Base-by-base conservation (phyloP, 1,284 basidiomycete genomes). In the Ustilago hordei region DNA sequence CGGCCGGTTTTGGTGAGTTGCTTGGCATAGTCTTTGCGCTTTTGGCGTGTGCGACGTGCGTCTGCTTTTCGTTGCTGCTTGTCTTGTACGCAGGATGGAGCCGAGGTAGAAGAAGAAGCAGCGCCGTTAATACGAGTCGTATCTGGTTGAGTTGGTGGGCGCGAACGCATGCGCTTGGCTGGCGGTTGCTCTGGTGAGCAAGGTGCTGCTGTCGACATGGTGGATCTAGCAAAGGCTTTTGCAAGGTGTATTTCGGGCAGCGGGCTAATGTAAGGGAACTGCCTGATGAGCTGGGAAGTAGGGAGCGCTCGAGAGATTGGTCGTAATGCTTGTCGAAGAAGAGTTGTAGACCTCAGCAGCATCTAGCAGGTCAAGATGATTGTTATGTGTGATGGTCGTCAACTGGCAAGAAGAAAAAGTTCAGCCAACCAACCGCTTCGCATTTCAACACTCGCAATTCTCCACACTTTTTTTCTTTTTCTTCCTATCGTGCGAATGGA, bases 1-100 rank as follows among this genome's bases (percentile, higher is more conserved):
- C 81, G 77, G 4, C 84, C 84, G 2, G 77, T 81, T 64, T 85
- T 85, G 17, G 59, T 60, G 31, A 84, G 72, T 31, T 80, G 69
- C 56, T 75, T 79, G 43, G 65, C 60, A 43, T 83, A 81, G 52
- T 80, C 75, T 38, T 83, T 83, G 55, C 80, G 78, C 53, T 82
- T 77, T 55, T 83, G 67, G 12, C 80, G 78, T 15, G 75, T 48
- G 23, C 81, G 71, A 35, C 76, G 71, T 4, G 65, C 68, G 2
- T 77, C 66, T 55, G 79, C 65, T 73, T 79, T 69, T 60, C 69
- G 55, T 32, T 69, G 60, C 53, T 81, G 34, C 60, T 71, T 68
- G 63, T 71, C 60, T 38, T 75, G 63, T 9, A 60, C 64, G 1
- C 60, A 53, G 23, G 32, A 48, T 17, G 62, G 15, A 13, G 66